Evolutionary conservation across 768 basidiomycete genomes (phyloP), one percentile per base, ranked within the genome.

Genomic region (Suillus americanus): DNA sequence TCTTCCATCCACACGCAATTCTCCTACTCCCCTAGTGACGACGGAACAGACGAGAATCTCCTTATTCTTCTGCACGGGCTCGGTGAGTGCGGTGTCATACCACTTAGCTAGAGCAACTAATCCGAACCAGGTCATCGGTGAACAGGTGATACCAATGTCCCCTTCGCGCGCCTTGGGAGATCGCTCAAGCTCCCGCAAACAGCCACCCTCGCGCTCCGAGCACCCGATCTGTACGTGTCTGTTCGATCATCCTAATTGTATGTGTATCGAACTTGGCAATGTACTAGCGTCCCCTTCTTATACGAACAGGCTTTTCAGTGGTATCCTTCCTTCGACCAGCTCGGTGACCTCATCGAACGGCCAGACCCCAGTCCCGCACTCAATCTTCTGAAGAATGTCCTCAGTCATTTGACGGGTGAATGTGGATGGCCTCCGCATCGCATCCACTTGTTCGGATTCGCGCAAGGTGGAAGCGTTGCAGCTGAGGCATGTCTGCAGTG

Each of bases 371-470:
- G 88, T 0, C 72, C 83, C 0, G 88, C 87, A 0, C 79, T 95
- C 62, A 79, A 85, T 9, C 77, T 87, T 43, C 75, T 95, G 40
- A 72, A 72, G 14, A 78, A 77, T 28, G 76, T 88, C 55, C 64
- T 93, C 61, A 74, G 79, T 3, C 81, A 92, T 69, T 84, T 96
- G 60, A 79, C 79, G 20, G 68, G 75, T 5, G 83, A 85, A 46
- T 91, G 88, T 70, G 67, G 75, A 1, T 97, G 94, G 95, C 79
- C 87, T 7, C 69, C 82, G 0, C 64, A 84, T 12, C 80, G 83
- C n/a, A 89, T 97, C 46, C 95, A 97, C 72, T 72, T 95, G 54
- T 91, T 96, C 63, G 95, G 95, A 3, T 97, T 93, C 67, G 91
- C 85, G 0, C 95, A 97, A 74, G 95, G 95, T 0, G 95, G 92